Percentiles rank a stretch among this genome's conserved stretches.
Conservation (phyloP, 1,284 basidiomycete species). For the Cerrena zonata region DNA sequence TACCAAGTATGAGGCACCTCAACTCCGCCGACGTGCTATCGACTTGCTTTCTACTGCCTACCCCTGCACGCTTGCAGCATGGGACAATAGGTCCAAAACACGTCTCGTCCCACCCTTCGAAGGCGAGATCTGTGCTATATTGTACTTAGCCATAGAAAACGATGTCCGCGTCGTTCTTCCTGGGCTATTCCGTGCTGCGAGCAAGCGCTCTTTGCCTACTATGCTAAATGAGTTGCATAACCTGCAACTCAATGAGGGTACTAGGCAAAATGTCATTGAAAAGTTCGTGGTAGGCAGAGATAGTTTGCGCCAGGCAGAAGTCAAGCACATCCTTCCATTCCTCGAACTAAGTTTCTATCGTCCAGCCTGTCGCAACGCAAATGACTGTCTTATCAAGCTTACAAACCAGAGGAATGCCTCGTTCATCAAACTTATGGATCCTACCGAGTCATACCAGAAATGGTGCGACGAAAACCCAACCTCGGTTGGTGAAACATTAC, state of each 20-base stretch:
- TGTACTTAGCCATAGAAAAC: conserved; percentile 13
- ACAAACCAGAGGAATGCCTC: neutral
- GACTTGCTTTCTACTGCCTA: conserved; percentile 32
- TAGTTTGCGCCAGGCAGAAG: conserved; percentile 7
- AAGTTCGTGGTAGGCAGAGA: conserved; percentile 14
- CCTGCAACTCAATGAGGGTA: conserved; percentile 5
- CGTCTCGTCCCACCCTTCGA: conserved; percentile 15
- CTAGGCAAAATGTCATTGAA: conserved; percentile 6
- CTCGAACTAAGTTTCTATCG: conserved; percentile 9
- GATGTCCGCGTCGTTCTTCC: conserved; percentile 14
- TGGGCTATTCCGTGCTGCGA: conserved; percentile 12
- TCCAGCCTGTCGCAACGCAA: conserved; percentile 7
- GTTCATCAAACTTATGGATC: neutral
- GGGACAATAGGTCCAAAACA: conserved; percentile 23
- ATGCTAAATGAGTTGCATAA: conserved; percentile 8
- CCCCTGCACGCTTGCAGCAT: conserved; percentile 29
- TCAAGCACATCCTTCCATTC: conserved; percentile 11
- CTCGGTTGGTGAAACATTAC: conserved; percentile 1
- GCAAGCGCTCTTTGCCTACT: conserved; percentile 7
- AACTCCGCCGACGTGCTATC: conserved; percentile 32
- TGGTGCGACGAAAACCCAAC: conserved; percentile 6
- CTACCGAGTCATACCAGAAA: conserved; percentile 5
- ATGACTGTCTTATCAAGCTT: conserved; percentile 2
- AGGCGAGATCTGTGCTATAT: conserved; percentile 7
- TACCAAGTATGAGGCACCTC: conserved; percentile 37